Evolutionary conservation across 192 early-diverging fungal genomes (phyloP).

Genomic region (Coemansia sp.): DNA sequence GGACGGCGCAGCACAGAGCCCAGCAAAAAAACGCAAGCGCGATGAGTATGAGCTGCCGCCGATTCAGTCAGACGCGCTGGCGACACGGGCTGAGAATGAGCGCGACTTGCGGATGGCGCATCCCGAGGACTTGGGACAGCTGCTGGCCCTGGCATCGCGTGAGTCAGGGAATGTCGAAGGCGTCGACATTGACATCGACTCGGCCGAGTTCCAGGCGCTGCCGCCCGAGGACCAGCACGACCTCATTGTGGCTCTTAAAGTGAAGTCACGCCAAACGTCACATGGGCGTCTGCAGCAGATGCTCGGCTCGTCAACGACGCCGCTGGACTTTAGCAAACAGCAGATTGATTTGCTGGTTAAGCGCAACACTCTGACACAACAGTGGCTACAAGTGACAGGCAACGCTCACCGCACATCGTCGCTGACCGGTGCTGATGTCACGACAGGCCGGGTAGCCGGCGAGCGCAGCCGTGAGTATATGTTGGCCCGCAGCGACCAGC

Average conservation of each 20-base stretch:
- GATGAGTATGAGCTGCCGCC: constrained; percentile 53
- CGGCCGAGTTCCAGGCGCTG: constrained; percentile 69
- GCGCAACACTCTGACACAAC: constrained; percentile 84
- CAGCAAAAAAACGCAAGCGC: constrained; percentile 54
- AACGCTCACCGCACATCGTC: constrained; percentile 25
- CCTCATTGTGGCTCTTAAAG: constrained; percentile 85
- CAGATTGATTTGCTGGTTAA: constrained; percentile 86
- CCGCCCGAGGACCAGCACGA: constrained; percentile 89
- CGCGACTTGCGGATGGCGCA: constrained; percentile 50
- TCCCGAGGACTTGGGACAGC: constrained; percentile 44
- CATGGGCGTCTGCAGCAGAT: constrained; percentile 72
- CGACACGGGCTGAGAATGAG: constrained; percentile 35
- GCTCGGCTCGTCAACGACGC: constrained; percentile 64
- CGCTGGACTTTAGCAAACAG: constrained; percentile 84
- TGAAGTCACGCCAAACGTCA: constrained; percentile 75
- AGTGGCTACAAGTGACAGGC: constrained; percentile 58
- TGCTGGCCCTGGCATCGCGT: constrained; percentile 32
- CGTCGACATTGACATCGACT: constrained; percentile 73
- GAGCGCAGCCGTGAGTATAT: constrained; percentile 83
- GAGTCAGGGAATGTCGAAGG: constrained; percentile 50
- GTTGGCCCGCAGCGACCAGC: constrained; percentile 80
- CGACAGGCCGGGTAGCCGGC: constrained; percentile 70
- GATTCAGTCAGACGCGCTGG: constrained; percentile 20
- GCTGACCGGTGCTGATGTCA: constrained; percentile 5
- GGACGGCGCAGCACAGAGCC: constrained; percentile 11